These are phyloP conservation scores for Suillus discolor DNA, from an alignment of 768 basidiomycete genomes.

Conservation along the genomic window DNA sequence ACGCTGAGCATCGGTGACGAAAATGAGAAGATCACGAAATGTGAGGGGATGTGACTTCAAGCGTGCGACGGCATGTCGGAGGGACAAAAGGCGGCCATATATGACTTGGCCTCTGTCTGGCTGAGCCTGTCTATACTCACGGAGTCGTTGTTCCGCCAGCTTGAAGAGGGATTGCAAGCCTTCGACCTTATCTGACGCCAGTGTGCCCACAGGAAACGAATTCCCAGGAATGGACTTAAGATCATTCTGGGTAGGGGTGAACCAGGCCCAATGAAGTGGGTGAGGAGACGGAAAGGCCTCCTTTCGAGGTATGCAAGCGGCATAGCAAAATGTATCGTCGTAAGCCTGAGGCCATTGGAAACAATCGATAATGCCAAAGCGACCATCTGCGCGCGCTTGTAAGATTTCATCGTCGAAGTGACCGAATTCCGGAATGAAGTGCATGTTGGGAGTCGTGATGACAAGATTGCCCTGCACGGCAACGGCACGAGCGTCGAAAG, in stretches of 20 bases:
- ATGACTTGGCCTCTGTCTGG: conserved; percentile 6
- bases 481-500: neutral
- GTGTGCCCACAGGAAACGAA: conserved; percentile 7
- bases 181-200: conserved; percentile 4
- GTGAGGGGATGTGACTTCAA: conserved; percentile 10
- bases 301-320: neutral
- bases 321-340: neutral
- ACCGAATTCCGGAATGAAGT: neutral
- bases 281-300: conserved; percentile 10
- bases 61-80: neutral
- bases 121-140: neutral
- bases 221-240: neutral
- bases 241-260: conserved; percentile 1
- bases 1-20: conserved; percentile 10
- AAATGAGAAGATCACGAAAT: conserved; percentile 3
- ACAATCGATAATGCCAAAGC: neutral
- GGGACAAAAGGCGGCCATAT: neutral
- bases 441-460: conserved; percentile 4
- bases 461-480: neutral
- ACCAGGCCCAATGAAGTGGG: conserved; percentile 8
- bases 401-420: neutral
- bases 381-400: neutral
- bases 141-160: neutral
- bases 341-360: conserved; percentile 12
- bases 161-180: neutral